Base-by-base conservation (phyloP, 2,329 filamentous ascomycete genomes). In the Aspergillus latus region DNA sequence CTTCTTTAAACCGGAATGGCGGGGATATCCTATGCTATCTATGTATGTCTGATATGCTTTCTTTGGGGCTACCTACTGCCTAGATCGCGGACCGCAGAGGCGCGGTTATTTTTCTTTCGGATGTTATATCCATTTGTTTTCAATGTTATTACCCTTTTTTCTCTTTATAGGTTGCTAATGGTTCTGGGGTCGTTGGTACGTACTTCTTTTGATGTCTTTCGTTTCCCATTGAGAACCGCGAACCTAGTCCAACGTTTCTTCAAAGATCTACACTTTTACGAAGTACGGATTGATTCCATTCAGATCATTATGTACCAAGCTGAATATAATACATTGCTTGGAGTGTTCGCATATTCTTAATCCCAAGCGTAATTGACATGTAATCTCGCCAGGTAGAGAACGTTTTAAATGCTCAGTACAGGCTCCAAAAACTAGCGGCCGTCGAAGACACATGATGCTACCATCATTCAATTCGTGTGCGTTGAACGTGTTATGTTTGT, bases 1-100 rank as follows among this genome's bases (percentile, higher is more conserved):
- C 43, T 45, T 30, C 11, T 44, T 45, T 45, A 16, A 13, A 45
- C 34, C 9, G 34, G 13, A 37, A 37, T 21, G 43, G 28, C 13
- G 43, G 21, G 43, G 43, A 45, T 45, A 45, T 45, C 43, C 43
- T 45, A 45, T 45, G 43, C 43, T 45, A 29, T 21, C 21, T 21
- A 21, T 29, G 13, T 28, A 28, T 45, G 34, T 11, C 10, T 13
- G 9, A n/a, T 13, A 37, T 37, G 34, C 5, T 37, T 37, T 37
- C 9, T 37, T 37, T 37, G 34, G 34, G 10, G 34, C 43, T 26
- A 26, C 21, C 21, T 45, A 26, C 43, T 15, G 28, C 26, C 28
- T 29, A 45, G 26, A 45, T 16, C 30, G 43, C 11, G 43, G 26
- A 15, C 43, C n/a, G 13, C 26, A 45, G 43, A 45, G 43, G 28